These are phyloP conservation scores for Phytophthora pistaciae DNA, from an alignment of 352 stramenopile genomes.

Conservation along the genomic window DNA sequence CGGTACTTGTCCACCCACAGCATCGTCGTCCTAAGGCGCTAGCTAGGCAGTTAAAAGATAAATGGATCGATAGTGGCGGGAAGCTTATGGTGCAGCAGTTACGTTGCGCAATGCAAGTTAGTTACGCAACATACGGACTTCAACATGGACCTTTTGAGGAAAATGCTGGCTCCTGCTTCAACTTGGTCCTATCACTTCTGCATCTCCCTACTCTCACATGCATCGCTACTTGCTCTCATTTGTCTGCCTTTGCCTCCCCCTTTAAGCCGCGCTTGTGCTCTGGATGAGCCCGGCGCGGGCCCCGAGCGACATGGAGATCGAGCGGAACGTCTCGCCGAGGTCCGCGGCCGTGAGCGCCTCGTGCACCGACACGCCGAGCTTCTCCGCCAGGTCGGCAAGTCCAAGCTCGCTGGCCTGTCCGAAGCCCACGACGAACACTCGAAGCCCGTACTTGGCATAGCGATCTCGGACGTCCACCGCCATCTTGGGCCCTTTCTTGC, in stretches of 20 bases:
- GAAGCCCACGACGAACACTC: constrained; percentile 50
- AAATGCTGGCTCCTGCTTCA: not conserved
- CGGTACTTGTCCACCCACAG: constrained; percentile 99
- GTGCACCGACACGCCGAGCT: constrained; percentile 38
- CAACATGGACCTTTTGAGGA: not conserved
- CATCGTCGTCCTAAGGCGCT: constrained; percentile 50
- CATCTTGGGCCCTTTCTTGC: constrained; percentile 36
- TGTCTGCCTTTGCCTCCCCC: not conserved
- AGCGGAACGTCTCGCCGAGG: constrained; percentile 42
- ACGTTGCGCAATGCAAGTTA: not conserved
- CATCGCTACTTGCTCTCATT: not conserved
- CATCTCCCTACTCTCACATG: not conserved
- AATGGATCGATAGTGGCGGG: not conserved
- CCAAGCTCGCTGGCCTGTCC: constrained; percentile 37
- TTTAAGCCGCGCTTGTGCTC: constrained; percentile 7
- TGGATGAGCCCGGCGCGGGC: constrained; percentile 41
- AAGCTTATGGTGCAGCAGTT: not conserved
- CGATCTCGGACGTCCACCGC: constrained; percentile 36
- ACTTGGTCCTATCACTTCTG: not conserved
- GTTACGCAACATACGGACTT: not conserved
- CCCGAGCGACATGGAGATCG: constrained; percentile 53
- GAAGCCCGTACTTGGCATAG: constrained; percentile 33
- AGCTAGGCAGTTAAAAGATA: too few species aligned
- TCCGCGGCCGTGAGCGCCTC: constrained; percentile 31
- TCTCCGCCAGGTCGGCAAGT: constrained; percentile 35